phyloP scores from a whole-genome alignment of 371 early-diverging fungal genomes.

The Nematocida parisii region DNA sequence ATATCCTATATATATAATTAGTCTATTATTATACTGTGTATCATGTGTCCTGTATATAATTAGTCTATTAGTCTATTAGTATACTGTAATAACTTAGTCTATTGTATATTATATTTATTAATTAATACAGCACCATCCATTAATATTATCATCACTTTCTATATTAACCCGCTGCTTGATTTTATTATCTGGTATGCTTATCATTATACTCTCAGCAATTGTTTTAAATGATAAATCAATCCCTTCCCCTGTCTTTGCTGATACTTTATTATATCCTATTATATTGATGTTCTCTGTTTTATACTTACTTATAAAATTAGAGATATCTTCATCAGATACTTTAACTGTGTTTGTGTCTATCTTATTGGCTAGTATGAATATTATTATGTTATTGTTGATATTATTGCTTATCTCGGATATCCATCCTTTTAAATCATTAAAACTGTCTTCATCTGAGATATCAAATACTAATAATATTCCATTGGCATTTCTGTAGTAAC shows the following conservation, averaged over 20 bases:
- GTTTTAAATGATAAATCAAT: conserved; percentile 18
- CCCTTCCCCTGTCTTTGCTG: conserved; percentile 49
- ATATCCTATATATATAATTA: no score
- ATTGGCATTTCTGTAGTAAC: conserved; percentile 76
- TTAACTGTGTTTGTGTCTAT: conserved; percentile 80
- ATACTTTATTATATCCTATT: conserved; percentile 45
- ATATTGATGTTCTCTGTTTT: conserved; percentile 21
- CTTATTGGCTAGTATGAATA: conserved; percentile 95
- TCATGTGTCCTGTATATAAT: no score
- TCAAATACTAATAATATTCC: conserved; percentile 98
- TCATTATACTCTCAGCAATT: conserved; percentile 32
- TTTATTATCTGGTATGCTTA: conserved; percentile 12
- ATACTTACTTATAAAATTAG: conserved; percentile 55
- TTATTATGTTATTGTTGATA: conserved; percentile 85
- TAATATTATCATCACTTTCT: conserved; percentile 43
- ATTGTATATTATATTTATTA: no score
- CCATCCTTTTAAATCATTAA: conserved; percentile 93
- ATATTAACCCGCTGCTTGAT: conserved; percentile 7
- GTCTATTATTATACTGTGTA: no score
- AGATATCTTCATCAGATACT: conserved; percentile 72
- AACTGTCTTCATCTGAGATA: conserved; percentile 90
- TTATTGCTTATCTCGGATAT: conserved; percentile 91
- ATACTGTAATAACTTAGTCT: no score
- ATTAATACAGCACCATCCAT: conserved; percentile 35
- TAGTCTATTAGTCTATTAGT: no score